Evolutionary conservation across 208 protist species (phyloP), one percentile per base, ranked within the genome.

Genomic region (Leishmania aethiopica): DNA sequence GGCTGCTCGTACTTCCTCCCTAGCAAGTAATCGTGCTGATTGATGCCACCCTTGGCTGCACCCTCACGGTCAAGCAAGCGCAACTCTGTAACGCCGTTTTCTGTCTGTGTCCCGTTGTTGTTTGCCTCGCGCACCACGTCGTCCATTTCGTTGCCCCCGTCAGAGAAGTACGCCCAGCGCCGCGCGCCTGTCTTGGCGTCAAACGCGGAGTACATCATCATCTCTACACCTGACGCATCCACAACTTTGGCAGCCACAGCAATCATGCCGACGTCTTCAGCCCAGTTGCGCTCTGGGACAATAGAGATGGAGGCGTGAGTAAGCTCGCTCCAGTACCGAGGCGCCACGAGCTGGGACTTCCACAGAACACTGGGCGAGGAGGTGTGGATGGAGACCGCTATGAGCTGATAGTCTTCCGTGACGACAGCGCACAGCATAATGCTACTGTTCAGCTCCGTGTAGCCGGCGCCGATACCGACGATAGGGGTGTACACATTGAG

Each of bases 151-250:
- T 88, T 93, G 11, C 90, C 91, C 25, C 82, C 81, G 82, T 97
- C 91, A 7, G 93, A 94, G 51, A 92, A 87, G 79, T 94, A 92
- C 32, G 86, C 81, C 95, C 96, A 98, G 59, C 94, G 89, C 45
- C 90, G 17, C 78, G 89, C 55, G 5, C 96, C 96, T 69, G 93
- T 83, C 2, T 53, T 86, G 17, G 86, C 93, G 78, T 97, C 92
- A 72, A 96, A 95, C 13, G 93, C 93, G 15, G 89, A 88, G 81
- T 93, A 96, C 25, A 97, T 72, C 37, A 79, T 94, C 78, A 92
- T 60, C 25, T 86, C 77, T 37, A 81, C 89, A 32, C 64, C 77
- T 59, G 45, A 66, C 42, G 62, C 6, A 74, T 91, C 88, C 28
- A 59, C 6, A n/a, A 91, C 88, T 19, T 62, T 83, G 45, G 91